Base-by-base conservation (phyloP, 148 eudicot species). In the Nepenthes gracilis region DNA sequence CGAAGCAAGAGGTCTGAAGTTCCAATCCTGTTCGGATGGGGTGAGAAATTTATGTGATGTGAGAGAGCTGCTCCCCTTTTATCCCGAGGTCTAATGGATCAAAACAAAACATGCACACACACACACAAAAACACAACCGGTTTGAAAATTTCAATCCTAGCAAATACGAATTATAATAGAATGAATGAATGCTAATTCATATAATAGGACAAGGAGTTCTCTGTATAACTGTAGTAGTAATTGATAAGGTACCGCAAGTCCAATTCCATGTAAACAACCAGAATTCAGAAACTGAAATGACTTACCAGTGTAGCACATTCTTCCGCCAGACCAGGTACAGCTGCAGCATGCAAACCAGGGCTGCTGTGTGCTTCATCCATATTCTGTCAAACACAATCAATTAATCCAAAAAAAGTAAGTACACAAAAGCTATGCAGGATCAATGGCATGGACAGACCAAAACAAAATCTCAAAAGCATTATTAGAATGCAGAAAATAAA, bases 271-370 rank as follows among this genome's bases (percentile, higher is more conserved):
- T 6, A 1, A 52, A 13, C 12, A 55, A 55, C 6, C 12, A 2
- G 15, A 33, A 55, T 2, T 6, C 10, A 38, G 33, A 35, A 2
- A 43, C 43, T 51, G 59, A 60, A 67, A 49, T 12, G n/a, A 57
- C 81, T 62, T 80, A 94, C 99, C 78, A 94, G 63, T 40, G 92
- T 72, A 40, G 95, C 84, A 81, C 92, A 89, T 75, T 94, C 97
- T 80, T 94, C 99, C 55, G 97, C 95, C 60, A 94, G 85, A 65
- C 82, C 99, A 73, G 97, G 92, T 61, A 97, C 99, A 66, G 99
- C 96, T 61, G 97, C 95, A 76, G 80, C 92, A 81, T 89, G 92
- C 79, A 94, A 76, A 65, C 99, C 99, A 73, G 95, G 86, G 74
- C 95, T 94, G 79, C 97, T 89, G 78, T 94, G 86, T 36, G 86